A percentile compares a stretch with the other conserved stretches of the same genome.
phyloP scores from a whole-genome alignment of 2,329 filamentous ascomycete genomes.

The Neofusicoccum sp. region DNA sequence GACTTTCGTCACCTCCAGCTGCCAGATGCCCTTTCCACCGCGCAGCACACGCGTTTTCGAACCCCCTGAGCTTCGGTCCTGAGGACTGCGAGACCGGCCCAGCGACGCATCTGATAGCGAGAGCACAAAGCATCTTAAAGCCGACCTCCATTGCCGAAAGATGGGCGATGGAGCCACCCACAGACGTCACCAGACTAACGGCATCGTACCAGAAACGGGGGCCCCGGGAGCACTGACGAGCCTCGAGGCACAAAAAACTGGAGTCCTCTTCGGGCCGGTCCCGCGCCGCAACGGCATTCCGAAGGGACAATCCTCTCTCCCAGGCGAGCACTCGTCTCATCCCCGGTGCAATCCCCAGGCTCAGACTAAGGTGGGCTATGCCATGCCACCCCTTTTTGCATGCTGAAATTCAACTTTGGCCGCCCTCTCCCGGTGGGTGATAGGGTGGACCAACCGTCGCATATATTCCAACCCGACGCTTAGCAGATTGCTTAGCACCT shows the following conservation, averaged over 20 bases:
- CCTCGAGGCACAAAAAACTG: background rate
- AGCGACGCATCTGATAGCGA: background rate
- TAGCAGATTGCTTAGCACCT: too few species aligned
- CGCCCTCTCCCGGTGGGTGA: too few species aligned
- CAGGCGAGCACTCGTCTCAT: background rate
- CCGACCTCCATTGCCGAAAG: background rate
- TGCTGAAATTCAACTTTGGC: too few species aligned
- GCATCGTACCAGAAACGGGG: too few species aligned
- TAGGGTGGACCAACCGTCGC: too few species aligned
- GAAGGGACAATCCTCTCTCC: background rate
- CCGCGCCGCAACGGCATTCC: background rate
- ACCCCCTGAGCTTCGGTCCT: too few species aligned
- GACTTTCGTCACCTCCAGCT: too few species aligned
- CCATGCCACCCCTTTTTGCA: too few species aligned
- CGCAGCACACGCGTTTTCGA: too few species aligned
- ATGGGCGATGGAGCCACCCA: background rate
- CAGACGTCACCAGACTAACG: background rate
- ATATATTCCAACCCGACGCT: too few species aligned
- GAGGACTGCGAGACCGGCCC: background rate
- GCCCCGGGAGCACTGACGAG: background rate
- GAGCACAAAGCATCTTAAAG: background rate
- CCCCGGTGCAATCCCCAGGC: background rate
- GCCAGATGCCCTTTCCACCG: too few species aligned
- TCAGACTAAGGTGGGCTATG: too few species aligned
- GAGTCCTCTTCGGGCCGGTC: slow-evolving; percentile 11